Evolutionary conservation across 176 grass and related monocot species (phyloP), one percentile per base, ranked within the genome.

Genomic region (Eragrostis nindensis): DNA sequence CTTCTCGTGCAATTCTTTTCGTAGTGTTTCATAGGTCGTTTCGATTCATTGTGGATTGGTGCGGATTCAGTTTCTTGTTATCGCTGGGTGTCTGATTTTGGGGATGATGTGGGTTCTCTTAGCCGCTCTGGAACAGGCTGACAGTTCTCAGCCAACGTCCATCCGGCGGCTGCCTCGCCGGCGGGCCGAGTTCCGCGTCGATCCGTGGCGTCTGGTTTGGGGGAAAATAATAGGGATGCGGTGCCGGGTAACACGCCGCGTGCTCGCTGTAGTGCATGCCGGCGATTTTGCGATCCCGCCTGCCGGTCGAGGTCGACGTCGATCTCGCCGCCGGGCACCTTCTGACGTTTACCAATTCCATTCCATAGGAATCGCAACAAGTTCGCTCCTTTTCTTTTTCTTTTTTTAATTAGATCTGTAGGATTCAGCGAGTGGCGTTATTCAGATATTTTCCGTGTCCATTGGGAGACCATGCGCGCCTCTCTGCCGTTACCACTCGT

Each of bases 341-440:
- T 39, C 7, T 7, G 54, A 46, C 53, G 14, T 29, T 40, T 38
- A 39, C 11, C 60, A 62, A 17, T 3, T 18, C 27, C 21, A 17
- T 3, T 18, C 27, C 21, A 39, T 19, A 39, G 30, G 53, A 61
- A 42, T 62, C 18, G 15, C 6, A 32, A 1, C 11, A 49, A 63
- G 16, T 32, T 11, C 21, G 29, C 8, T 50, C 48, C 3, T 27
- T 77, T 45, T 47, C n/a, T n/a, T 41, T 59, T 53, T 69, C 6
- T 63, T 78, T 38, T 61, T 53, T 16, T 41, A 7, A 32, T 11
- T 44, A 80, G 71, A 89, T 89, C 87, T 85, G 46, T 64, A 61
- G 73, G 73, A 87, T 72, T 57, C 36, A 3, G 26, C 5, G 38
- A 49, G 8, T 10, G 59, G 18, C 8, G 49, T 10, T 13, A n/a